Percentiles rank a stretch among this genome's conserved stretches.
Conservation (phyloP, 306 rosid genomes). For the Prunus fruticosa region DNA sequence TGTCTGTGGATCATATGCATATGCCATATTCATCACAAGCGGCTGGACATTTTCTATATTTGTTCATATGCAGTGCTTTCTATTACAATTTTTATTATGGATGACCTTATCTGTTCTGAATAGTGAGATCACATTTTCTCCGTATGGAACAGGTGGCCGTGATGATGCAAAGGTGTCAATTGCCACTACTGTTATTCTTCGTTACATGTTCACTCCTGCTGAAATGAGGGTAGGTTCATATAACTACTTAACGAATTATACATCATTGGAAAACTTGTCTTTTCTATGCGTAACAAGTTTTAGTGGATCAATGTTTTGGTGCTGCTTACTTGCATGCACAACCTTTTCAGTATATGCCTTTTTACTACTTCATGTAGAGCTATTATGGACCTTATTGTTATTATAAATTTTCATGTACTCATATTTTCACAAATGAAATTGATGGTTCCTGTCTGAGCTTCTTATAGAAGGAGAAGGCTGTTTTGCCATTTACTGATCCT, state of each 20-base stretch:
- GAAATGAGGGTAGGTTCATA: conserved; percentile 70
- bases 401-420: neutral
- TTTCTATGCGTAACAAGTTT: neutral
- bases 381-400: neutral
- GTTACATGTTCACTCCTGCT: conserved; percentile 77
- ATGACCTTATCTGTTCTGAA: conserved; percentile 18
- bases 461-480: too few relatives aligned
- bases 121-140: conserved; percentile 21
- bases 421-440: too few relatives aligned
- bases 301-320: neutral
- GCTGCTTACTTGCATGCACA: neutral
- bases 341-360: neutral
- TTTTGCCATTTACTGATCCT: neutral
- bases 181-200: conserved; percentile 82
- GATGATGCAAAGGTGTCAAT: conserved; percentile 78
- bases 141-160: conserved; percentile 68
- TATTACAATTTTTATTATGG: conserved; percentile 19
- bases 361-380: neutral
- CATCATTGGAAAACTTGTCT: neutral
- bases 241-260: neutral
- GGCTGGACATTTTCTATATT: conserved; percentile 6
- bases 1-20: neutral
- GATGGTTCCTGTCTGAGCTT: too few relatives aligned
- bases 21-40: neutral
- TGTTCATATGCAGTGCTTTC: conserved; percentile 3